Conservation (phyloP, 2,329 filamentous ascomycete species). For the Dichotomopilus funicola region DNA sequence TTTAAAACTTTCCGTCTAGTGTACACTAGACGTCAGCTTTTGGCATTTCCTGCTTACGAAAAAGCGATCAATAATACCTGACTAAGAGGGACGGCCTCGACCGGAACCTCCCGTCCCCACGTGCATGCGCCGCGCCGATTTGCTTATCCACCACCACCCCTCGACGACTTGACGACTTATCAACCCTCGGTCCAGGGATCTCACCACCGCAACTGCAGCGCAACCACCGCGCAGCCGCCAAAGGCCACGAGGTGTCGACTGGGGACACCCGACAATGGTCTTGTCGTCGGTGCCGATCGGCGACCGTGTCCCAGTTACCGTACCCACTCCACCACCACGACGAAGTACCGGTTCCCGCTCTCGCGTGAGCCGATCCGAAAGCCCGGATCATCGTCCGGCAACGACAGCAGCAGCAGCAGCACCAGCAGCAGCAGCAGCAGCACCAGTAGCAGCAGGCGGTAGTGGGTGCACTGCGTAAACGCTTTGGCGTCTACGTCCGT, state of each 20-base stretch:
- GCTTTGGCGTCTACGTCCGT: too few relatives aligned
- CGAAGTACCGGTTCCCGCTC: neutral
- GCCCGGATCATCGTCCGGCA: neutral
- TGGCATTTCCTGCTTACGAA: too few relatives aligned
- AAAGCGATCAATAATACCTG: too few relatives aligned
- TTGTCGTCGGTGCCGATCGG: constrained; percentile 10
- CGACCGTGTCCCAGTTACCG: constrained; percentile 7
- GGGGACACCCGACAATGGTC: constrained; percentile 10
- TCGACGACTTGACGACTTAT: neutral
- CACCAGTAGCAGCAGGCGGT: too few relatives aligned
- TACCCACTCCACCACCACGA: constrained; percentile 4
- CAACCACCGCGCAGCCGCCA: neutral
- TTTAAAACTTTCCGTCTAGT: too few relatives aligned
- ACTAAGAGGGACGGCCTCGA: too few relatives aligned
- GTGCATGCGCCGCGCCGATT: neutral
- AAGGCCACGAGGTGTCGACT: neutral
- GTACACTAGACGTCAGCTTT: too few relatives aligned
- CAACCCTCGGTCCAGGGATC: neutral
- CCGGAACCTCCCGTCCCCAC: neutral
- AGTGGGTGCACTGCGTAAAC: too few relatives aligned
- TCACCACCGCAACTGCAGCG: neutral
- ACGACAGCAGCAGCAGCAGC: neutral
- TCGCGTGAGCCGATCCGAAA: constrained; percentile 6
- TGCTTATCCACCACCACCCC: neutral
- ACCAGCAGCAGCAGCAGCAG: too few relatives aligned